phyloP scores from a whole-genome alignment of 768 basidiomycete genomes.

The Vararia minispora region DNA sequence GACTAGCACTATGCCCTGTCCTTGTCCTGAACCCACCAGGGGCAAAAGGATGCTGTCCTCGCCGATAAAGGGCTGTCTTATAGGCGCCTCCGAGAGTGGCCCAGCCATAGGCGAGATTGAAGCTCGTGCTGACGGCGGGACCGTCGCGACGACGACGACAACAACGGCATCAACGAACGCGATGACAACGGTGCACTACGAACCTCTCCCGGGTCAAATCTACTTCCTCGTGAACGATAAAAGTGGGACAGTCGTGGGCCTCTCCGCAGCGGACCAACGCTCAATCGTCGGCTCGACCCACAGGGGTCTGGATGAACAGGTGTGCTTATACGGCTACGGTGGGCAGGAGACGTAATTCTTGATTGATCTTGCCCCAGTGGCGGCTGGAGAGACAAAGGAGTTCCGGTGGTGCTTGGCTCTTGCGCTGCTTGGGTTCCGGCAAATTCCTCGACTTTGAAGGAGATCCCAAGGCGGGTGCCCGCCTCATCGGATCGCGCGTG shows the following conservation, averaged over 20 bases:
- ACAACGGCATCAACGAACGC: neutral
- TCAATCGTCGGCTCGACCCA: neutral
- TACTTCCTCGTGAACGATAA: neutral
- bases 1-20: too few relatives aligned
- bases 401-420: neutral
- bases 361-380: neutral
- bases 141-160: neutral
- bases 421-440: neutral
- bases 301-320: neutral
- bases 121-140: neutral
- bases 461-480: neutral
- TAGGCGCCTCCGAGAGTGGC: too few relatives aligned
- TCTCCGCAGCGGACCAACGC: neutral
- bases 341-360: neutral
- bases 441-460: neutral
- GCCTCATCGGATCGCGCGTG: neutral
- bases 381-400: neutral
- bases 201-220: neutral
- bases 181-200: neutral
- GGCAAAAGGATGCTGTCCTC: too few relatives aligned
- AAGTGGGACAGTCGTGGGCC: neutral
- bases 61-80: too few relatives aligned
- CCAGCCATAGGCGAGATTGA: too few relatives aligned
- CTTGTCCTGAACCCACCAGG: too few relatives aligned
- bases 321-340: neutral